Evolutionary conservation across 1,284 basidiomycete species (phyloP).

Genomic region (Naganishia sp.): DNA sequence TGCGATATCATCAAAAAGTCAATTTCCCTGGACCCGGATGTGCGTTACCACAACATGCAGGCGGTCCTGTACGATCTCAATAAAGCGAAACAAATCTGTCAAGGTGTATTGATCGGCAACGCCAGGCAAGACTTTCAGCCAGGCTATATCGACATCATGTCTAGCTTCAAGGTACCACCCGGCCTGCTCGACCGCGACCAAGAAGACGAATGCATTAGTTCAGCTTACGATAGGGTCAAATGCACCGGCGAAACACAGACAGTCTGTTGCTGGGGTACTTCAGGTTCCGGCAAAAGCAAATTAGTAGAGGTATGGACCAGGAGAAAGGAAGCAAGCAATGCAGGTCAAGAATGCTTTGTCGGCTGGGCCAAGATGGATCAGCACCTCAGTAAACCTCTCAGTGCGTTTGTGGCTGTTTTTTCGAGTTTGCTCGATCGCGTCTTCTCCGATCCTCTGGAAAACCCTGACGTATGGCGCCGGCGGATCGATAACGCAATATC

Average conservation of each 20-base stretch:
- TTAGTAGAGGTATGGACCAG: constrained; percentile 43
- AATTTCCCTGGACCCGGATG: constrained; percentile 42
- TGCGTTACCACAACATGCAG: constrained; percentile 44
- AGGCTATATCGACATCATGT: constrained; percentile 44
- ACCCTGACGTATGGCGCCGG: constrained; percentile 40
- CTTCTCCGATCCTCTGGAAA: constrained; percentile 46
- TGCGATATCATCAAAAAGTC: constrained; percentile 48
- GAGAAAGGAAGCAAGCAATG: constrained; percentile 31
- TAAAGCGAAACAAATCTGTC: constrained; percentile 39
- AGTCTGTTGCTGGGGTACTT: constrained; percentile 43
- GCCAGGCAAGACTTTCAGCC: constrained; percentile 16
- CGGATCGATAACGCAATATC: constrained; percentile 40
- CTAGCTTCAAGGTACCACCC: constrained; percentile 39
- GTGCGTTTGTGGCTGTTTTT: constrained; percentile 48
- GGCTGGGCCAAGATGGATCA: constrained; percentile 45
- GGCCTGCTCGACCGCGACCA: constrained; percentile 40
- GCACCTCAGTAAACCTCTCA: constrained; percentile 42
- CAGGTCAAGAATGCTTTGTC: constrained; percentile 38
- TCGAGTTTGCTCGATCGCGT: constrained; percentile 44
- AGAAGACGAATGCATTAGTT: constrained; percentile 37
- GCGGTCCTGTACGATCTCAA: constrained; percentile 45
- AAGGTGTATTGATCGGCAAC: constrained; percentile 37
- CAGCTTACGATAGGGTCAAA: constrained; percentile 30
- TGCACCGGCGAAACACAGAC: constrained; percentile 24
- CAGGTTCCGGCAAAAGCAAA: constrained; percentile 46